Percentiles rank a stretch among this genome's conserved stretches.
Evolutionary conservation across 495 filamentous ascomycete species (phyloP).

Genomic region (Cladorrhinum samala): DNA sequence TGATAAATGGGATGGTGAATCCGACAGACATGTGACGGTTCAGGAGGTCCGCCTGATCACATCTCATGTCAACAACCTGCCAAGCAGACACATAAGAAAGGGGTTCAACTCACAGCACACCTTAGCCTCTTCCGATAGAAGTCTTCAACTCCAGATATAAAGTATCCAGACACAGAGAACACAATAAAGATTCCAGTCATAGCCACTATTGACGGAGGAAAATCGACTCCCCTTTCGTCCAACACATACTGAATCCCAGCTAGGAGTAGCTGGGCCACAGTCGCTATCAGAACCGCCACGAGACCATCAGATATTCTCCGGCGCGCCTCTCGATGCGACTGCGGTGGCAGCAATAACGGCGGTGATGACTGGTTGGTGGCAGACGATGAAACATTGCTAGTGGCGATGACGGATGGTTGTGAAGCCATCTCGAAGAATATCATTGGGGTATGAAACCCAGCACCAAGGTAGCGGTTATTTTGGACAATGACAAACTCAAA

Average conservation of each 20-base stretch:
- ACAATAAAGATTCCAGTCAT: constrained; percentile 23
- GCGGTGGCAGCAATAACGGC: not conserved
- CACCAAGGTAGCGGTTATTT: constrained; percentile 17
- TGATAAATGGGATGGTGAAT: constrained; percentile 41
- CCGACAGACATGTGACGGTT: constrained; percentile 46
- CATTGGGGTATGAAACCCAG: constrained; percentile 6
- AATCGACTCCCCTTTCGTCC: constrained; percentile 15
- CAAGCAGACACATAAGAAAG: not conserved
- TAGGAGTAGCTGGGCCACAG: constrained; percentile 24
- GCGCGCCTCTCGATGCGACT: not conserved
- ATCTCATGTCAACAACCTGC: not conserved
- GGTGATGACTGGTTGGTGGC: not conserved
- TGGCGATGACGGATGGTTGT: not conserved
- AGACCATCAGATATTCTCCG: constrained; percentile 12
- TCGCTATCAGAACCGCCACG: constrained; percentile 13
- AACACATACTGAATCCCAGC: constrained; percentile 20
- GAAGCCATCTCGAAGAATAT: constrained; percentile 6
- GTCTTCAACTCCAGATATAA: constrained; percentile 14
- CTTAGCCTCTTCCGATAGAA: constrained; percentile 32
- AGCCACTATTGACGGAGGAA: constrained; percentile 28
- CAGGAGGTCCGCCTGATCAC: constrained; percentile 30
- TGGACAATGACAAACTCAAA: constrained; percentile 3
- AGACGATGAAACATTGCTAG: not conserved
- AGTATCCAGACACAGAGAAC: constrained; percentile 3
- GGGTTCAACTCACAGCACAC: constrained; percentile 24